Evolutionary conservation across 495 filamentous ascomycete genomes (phyloP), one percentile per base, ranked within the genome.

Genomic region (Annulohypoxylon bovei): DNA sequence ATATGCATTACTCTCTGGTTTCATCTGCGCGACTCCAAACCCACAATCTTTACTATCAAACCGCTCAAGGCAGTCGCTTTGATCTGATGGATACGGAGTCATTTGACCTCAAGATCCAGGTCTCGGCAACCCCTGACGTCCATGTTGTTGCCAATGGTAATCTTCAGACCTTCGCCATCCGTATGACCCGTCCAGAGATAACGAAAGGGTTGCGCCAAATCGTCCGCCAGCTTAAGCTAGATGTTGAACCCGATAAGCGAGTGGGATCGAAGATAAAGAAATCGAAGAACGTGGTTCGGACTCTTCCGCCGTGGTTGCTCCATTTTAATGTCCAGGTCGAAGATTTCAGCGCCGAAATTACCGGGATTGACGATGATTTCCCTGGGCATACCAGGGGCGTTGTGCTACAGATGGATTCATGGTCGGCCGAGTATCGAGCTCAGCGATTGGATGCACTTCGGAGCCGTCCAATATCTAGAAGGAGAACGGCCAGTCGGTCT

Each of bases 11-110:
- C 76, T 90, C 91, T 20, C 81, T 99, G 8, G 87, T 88, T 6
- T 92, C 93, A 1, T 90, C 91, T 8, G 89, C 95, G 75, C 87
- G 96, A 40, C 82, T 98, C 46, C 88, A 92, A 56, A 92, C 92
- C 1, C 94, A 99, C 74, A 88, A 95, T 69, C 85, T 99, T 4
- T 99, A 98, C 79, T 99, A 99, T 76, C 96, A 97, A 72, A 97
- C 93, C 0, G 89, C 88, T 5, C 87, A 89, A 6, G 90, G 93
- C 0, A 87, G 87, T 61, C 90, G 93, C 61, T 93, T 97, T 73
- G 91, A 97, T 72, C 84, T 99, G 4, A 84, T 98, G 0, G 86
- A 92, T 60, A 96, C 90, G 0, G 94, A 98, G 62, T 89, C 87
- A 23, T 84, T 98, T 66, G 95, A 99, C 67, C 75, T 98, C 23